Percentiles rank a stretch among this genome's conserved stretches.
Conservation (phyloP, 805 yeast genomes). For the Wickerhamiella kurtzmanii region DNA sequence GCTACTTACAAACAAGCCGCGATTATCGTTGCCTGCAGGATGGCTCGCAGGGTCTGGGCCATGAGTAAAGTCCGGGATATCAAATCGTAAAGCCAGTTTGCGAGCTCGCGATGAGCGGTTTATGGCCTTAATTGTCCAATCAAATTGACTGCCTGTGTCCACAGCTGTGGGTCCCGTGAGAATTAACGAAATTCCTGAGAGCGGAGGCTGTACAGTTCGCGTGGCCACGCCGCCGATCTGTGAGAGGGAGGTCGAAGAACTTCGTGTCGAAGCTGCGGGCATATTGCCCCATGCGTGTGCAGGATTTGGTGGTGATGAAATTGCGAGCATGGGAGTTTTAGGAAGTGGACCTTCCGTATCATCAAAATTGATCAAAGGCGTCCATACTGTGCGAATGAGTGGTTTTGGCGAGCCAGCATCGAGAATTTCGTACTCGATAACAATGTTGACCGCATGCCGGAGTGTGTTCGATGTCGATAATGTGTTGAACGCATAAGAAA, state of each 20-base stretch:
- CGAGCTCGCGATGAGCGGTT: conserved; percentile 42
- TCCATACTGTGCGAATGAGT: conserved; percentile 16
- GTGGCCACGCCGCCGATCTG: conserved; percentile 5
- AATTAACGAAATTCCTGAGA: conserved; percentile 33
- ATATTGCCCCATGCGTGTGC: background rate
- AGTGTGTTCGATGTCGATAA: conserved; percentile 5
- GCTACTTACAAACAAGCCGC: conserved; percentile 9
- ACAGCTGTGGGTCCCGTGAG: conserved; percentile 52
- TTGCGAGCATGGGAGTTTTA: conserved; percentile 19
- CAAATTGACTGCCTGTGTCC: conserved; percentile 43
- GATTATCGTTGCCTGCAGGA: conserved; percentile 8
- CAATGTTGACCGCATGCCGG: conserved; percentile 11
- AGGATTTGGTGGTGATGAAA: conserved; percentile 4
- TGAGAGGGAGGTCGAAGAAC: conserved; percentile 9
- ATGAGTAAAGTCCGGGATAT: conserved; percentile 24
- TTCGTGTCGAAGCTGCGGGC: conserved; percentile 1
- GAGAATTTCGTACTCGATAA: conserved; percentile 13
- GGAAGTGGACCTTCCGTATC: conserved; percentile 21
- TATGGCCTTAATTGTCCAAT: conserved; percentile 53
- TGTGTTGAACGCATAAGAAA: conserved; percentile 14
- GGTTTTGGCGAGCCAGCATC: conserved; percentile 5
- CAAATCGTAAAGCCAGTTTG: conserved; percentile 34
- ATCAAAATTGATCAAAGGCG: conserved; percentile 18
- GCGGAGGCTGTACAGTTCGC: conserved; percentile 6
- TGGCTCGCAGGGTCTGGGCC: conserved; percentile 11